A percentile compares a stretch with the other conserved stretches of the same genome.
phyloP scores from a whole-genome alignment of 2,329 filamentous ascomycete species.

The Beauveria varroae region DNA sequence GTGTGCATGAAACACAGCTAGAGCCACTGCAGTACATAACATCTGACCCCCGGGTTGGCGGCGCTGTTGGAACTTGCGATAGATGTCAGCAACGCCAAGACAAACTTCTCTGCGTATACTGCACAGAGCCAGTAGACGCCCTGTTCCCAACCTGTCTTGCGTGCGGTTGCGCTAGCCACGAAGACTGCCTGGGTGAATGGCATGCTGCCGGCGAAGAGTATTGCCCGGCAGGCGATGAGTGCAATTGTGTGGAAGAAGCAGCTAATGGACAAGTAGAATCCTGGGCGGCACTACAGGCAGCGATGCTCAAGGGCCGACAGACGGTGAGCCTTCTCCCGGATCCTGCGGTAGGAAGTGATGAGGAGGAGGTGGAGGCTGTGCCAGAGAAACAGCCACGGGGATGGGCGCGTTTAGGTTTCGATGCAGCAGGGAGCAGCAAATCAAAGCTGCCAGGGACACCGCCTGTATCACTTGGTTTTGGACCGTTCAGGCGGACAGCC shows the following conservation, averaged over 20 bases:
- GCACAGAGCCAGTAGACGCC: constrained; percentile 51
- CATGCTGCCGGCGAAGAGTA: constrained; percentile 46
- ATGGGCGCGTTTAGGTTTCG: not conserved
- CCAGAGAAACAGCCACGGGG: constrained; percentile 3
- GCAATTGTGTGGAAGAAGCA: constrained; percentile 52
- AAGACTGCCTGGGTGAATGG: constrained; percentile 52
- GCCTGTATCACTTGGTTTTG: constrained; percentile 8
- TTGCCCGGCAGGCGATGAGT: constrained; percentile 59
- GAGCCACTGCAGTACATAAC: constrained; percentile 47
- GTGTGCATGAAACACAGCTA: constrained; percentile 54
- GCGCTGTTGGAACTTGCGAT: constrained; percentile 42
- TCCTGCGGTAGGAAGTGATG: not conserved
- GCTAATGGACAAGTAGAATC: constrained; percentile 51
- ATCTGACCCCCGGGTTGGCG: constrained; percentile 30
- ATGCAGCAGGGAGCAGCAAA: not conserved
- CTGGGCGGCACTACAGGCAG: constrained; percentile 43
- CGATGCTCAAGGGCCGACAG: constrained; percentile 26
- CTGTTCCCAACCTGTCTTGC: constrained; percentile 54
- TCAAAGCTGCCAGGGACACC: not conserved
- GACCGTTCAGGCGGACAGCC: constrained; percentile 10
- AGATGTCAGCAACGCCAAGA: constrained; percentile 48
- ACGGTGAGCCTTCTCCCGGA: not conserved
- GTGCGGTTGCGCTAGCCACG: constrained; percentile 56
- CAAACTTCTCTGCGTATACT: constrained; percentile 56
- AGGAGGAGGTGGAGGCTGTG: not conserved